Base-by-base conservation (phyloP, 148 eudicot species). In the Talinum fruticosum region DNA sequence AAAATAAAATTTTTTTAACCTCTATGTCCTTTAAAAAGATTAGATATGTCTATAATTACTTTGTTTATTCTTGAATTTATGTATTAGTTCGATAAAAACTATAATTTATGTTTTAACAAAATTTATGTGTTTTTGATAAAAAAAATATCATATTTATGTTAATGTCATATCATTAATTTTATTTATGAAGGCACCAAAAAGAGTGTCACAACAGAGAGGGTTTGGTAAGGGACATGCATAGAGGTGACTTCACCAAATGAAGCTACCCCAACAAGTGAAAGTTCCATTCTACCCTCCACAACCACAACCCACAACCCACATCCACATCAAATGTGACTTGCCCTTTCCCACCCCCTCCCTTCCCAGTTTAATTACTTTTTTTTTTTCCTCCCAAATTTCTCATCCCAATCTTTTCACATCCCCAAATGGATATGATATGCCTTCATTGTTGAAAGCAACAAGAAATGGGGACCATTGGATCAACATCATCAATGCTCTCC, bases 201-300 rank as follows among this genome's bases (percentile, higher is more conserved):
- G 19, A 10, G 72, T 69, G 51, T 38, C 28, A 18, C 44, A 41
- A 71, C 28, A 71, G 44, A 71, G 54, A 71, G 54, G 28, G 73
- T 26, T 41, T 44, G 54, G 34, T 7, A 5, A 38, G 23, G 73
- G 26, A n/a, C n/a, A n/a, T n/a, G n/a, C 23, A 41, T 15, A 21
- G 5, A 41, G 57, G 73, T 41, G 33, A 24, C 51, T 26, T 71
- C 51, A 44, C 0, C 3, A 57, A 57, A n/a, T 12, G 10, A 13
- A 23, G 26, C 41, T 14, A 2, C 19, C 33, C 1, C 32, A 71
- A 26, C 8, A 26, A 44, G 54, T 71, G 34, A 71, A 71, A 41
- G 33, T 71, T 12, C 73, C 53, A 71, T 41, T 24, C 2, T 71
- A 28, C 33, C 73, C 73, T 44, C 47, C 47, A 8, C 47, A 6